Conservation (phyloP, 768 basidiomycete species). For the Suillus fuscotomentosus region DNA sequence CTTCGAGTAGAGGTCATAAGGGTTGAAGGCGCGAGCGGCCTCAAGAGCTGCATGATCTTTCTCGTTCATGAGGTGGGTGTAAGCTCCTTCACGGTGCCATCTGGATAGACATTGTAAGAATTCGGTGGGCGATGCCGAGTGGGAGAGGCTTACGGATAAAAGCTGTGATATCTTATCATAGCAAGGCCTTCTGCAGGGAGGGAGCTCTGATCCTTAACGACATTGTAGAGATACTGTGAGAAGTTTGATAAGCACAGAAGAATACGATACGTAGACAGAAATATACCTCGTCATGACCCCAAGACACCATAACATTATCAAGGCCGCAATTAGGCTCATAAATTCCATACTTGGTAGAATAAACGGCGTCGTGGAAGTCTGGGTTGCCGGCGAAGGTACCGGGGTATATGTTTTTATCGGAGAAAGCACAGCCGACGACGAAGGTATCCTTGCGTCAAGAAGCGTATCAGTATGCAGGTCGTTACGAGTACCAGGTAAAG, state of each 20-base stretch:
- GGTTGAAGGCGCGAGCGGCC: constrained; percentile 87
- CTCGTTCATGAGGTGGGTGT: constrained; percentile 74
- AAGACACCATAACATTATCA: constrained; percentile 84
- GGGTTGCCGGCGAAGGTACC: constrained; percentile 77
- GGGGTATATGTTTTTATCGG: constrained; percentile 80
- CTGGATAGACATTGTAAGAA: constrained; percentile 25
- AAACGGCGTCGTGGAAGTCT: constrained; percentile 61
- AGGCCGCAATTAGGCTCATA: constrained; percentile 79
- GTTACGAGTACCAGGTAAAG: background rate
- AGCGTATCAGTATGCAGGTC: background rate
- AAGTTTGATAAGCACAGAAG: background rate
- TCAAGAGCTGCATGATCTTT: constrained; percentile 62
- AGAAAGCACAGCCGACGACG: constrained; percentile 84
- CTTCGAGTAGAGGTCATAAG: constrained; percentile 94
- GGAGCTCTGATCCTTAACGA: constrained; percentile 78
- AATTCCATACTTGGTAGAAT: constrained; percentile 71
- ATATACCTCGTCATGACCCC: constrained; percentile 88
- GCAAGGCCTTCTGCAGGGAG: constrained; percentile 81
- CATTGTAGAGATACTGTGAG: constrained; percentile 74
- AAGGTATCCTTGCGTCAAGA: constrained; percentile 54
- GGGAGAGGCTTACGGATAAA: constrained; percentile 65
- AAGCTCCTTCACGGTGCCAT: constrained; percentile 90
- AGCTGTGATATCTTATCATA: constrained; percentile 94
- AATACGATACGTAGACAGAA: background rate
- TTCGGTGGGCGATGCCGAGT: background rate